Evolutionary conservation across 257 asterid genomes (phyloP).

Genomic region (Jasminum sambac): DNA sequence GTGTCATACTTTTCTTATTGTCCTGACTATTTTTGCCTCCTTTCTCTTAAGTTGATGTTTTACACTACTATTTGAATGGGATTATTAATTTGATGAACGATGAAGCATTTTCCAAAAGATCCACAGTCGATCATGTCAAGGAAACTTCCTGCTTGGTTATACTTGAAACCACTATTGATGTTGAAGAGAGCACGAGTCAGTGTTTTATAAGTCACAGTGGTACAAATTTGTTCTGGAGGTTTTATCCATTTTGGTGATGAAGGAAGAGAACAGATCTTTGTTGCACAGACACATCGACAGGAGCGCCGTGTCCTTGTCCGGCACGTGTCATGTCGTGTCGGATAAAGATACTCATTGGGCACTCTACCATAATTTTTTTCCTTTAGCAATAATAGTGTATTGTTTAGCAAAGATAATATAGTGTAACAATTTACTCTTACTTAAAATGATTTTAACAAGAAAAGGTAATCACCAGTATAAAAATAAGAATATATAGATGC

Average conservation of each 20-base stretch:
- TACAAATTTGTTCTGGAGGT: background rate
- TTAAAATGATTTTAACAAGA: too few relatives aligned
- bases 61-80: slow-evolving; percentile 12
- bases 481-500: slow-evolving; percentile 4
- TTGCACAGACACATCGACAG: too few relatives aligned
- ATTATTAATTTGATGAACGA: slow-evolving; percentile 14
- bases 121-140: background rate
- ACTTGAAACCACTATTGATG: background rate
- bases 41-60: slow-evolving; percentile 4
- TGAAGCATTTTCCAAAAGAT: slow-evolving; percentile 12
- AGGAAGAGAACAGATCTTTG: slow-evolving; percentile 8
- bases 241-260: background rate
- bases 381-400: too few relatives aligned
- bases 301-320: too few relatives aligned
- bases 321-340: too few relatives aligned
- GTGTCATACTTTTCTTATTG: background rate
- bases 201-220: background rate
- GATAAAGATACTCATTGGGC: too few relatives aligned
- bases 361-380: too few relatives aligned
- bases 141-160: slow-evolving; percentile 16
- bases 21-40: background rate
- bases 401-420: too few relatives aligned
- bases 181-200: slow-evolving; percentile 8
- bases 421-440: too few relatives aligned
- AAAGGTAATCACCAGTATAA: too few relatives aligned